Base-by-base conservation (phyloP, 208 protist genomes). In the Entamoeba dispar region DNA sequence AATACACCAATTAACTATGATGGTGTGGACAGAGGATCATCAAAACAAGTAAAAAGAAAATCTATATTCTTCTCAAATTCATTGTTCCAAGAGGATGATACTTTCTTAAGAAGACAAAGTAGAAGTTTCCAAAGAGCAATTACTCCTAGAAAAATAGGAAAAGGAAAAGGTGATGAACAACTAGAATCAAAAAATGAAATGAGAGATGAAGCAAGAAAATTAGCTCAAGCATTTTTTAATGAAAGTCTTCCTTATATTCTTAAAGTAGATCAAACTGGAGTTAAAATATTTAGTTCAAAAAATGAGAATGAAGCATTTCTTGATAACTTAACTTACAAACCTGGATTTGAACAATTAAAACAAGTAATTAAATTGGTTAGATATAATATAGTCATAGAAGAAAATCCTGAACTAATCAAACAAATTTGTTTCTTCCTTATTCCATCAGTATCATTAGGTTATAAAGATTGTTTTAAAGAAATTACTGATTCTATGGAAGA, bases 291-390 rank as follows among this genome's bases (percentile, higher is more conserved):
- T 19, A 7, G 4, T 77, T 0, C 3, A 10, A 7, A 22, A 38
- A 34, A 4, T 1, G 0, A 1, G 2, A 4, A 1, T 22, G 5
- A 3, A 27, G 8, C 0, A 5, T 1, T 0, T 77, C 3, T 5
- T 5, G 61, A 34, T 38, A 4, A 77, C 0, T 0, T 43, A n/a
- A 7, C 1, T 3, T 77, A 77, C 8, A 77, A 77, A 77, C 3
- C 3, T 5, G 61, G 5, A 10, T 77, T 77, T 43, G 3, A 22
- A 10, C 1, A 77, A 4, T 22, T 77, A 7, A 77, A 77, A 34
- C 3, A 77, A 77, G 0, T 77, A 34, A 77, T 77, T 0, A 77
- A 77, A 77, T 43, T 77, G 0, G 3, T 27, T 7, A 12, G 27
- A 34, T 3, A 5, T 0, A 77, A 12, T 77, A 27, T 77, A 1